phyloP scores from a whole-genome alignment of 179 eudicot species.

The Vitellaria paradoxa region DNA sequence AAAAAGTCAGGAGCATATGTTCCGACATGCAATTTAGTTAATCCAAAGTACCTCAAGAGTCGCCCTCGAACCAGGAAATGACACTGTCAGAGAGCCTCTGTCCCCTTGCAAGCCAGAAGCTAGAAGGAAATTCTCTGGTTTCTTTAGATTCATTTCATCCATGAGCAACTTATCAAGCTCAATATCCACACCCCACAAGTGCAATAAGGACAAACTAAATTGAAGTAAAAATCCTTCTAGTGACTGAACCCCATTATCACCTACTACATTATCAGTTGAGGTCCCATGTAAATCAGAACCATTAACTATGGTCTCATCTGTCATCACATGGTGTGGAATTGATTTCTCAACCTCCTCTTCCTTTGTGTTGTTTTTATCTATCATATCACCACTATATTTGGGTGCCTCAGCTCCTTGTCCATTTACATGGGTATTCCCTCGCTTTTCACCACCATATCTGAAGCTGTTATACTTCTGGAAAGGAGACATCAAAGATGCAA shows the following conservation, averaged over 20 bases:
- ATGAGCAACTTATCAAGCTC: slow-evolving; percentile 69
- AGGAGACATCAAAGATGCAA: slow-evolving; percentile 57
- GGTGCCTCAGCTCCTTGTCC: slow-evolving; percentile 20
- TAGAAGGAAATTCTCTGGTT: slow-evolving; percentile 51
- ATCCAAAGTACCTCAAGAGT: slow-evolving; percentile 67
- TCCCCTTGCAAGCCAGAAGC: slow-evolving; percentile 92
- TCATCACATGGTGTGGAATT: slow-evolving; percentile 26
- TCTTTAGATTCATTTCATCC: slow-evolving; percentile 72
- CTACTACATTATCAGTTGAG: slow-evolving; percentile 25
- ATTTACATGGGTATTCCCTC: slow-evolving; percentile 22
- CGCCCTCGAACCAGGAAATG: slow-evolving; percentile 70
- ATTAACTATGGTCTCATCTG: slow-evolving; percentile 22
- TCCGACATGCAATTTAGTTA: slow-evolving; percentile 22
- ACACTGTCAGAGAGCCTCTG: slow-evolving; percentile 79
- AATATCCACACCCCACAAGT: slow-evolving; percentile 77
- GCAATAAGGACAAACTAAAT: slow-evolving; percentile 83
- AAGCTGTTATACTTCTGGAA: slow-evolving; percentile 24
- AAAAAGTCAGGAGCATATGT: slow-evolving; percentile 11
- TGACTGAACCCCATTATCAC: slow-evolving; percentile 28
- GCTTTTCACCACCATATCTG: slow-evolving; percentile 25
- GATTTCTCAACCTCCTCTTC: slow-evolving; percentile 27
- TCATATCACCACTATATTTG: slow-evolving; percentile 22
- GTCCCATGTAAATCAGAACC: slow-evolving; percentile 31
- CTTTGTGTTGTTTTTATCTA: slow-evolving; percentile 20
- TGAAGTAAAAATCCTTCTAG: slow-evolving; percentile 52